Percentiles rank a stretch among this genome's conserved stretches.
phyloP scores from a whole-genome alignment of 164 flowering plant genomes.

The Magnolia kwangsiensis region DNA sequence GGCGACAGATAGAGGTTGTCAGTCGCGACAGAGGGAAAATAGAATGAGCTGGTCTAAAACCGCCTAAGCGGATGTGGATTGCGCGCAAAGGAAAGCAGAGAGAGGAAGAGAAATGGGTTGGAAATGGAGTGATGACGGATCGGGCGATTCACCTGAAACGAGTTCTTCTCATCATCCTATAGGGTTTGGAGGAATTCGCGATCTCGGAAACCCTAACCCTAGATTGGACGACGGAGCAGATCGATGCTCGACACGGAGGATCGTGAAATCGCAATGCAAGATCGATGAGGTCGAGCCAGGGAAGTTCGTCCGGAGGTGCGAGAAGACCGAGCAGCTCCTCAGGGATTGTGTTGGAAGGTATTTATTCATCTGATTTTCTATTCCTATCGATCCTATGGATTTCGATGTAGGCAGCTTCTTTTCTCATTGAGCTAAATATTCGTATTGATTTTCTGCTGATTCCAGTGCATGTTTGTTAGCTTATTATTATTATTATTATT shows the following conservation, averaged over 20 bases:
- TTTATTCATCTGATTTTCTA: background rate
- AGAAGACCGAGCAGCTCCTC: conserved; percentile 72
- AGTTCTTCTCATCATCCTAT: background rate
- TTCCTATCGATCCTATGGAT: background rate
- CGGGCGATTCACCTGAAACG: background rate
- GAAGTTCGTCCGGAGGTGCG: conserved; percentile 75
- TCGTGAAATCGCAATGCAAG: conserved; percentile 60
- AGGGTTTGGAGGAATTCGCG: conserved; percentile 14
- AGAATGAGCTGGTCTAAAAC: background rate
- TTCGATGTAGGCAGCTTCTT: background rate
- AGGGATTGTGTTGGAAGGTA: conserved; percentile 73
- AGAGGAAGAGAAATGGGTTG: conserved; percentile 51
- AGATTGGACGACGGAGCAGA: conserved; percentile 11
- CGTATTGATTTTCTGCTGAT: background rate
- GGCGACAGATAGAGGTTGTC: background rate
- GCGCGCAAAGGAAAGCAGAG: background rate
- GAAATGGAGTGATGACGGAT: conserved; percentile 41
- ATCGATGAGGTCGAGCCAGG: conserved; percentile 91
- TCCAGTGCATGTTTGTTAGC: background rate
- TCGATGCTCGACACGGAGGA: conserved; percentile 50
- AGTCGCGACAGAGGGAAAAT: background rate
- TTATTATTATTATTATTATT: background rate
- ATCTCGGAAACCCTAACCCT: conserved; percentile 12
- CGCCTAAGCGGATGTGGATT: background rate
- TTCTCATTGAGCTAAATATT: background rate